Evolutionary conservation across 139 green algal species (phyloP).

Genomic region (Closterium sp.): DNA sequence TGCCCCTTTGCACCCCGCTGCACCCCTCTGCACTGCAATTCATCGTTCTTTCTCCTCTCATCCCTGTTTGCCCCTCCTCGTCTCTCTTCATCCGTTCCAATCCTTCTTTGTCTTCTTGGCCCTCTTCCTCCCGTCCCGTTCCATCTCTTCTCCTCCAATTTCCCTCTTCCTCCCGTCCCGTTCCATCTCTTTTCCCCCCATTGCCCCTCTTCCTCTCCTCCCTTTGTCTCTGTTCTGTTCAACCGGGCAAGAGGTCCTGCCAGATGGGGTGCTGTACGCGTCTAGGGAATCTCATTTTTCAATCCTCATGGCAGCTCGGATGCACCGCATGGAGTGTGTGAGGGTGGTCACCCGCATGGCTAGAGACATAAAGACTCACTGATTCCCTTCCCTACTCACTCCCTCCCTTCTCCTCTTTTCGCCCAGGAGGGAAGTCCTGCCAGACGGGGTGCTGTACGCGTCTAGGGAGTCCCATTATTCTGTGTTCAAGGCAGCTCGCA

Average conservation of each 20-base stretch:
- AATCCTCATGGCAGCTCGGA: conserved; percentile 87
- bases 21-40: too few relatives aligned
- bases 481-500: too few relatives aligned
- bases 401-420: background rate
- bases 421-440: conserved; percentile 48
- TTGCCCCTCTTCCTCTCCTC: background rate
- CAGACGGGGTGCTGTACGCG: conserved; percentile 80
- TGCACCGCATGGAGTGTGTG: conserved; percentile 89
- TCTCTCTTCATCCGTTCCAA: too few relatives aligned
- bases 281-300: conserved; percentile 91
- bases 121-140: too few relatives aligned
- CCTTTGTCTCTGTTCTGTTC: background rate
- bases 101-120: too few relatives aligned
- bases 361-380: too few relatives aligned
- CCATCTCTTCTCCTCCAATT: too few relatives aligned
- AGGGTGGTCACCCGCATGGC: conserved; percentile 73
- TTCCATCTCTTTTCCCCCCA: conserved; percentile 15
- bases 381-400: too few relatives aligned
- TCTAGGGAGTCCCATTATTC: conserved; percentile 85
- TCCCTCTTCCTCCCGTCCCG: too few relatives aligned
- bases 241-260: conserved; percentile 49
- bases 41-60: too few relatives aligned
- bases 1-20: too few relatives aligned
- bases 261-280: conserved; percentile 80
- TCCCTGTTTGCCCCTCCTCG: too few relatives aligned